A percentile compares a stretch with the other conserved stretches of the same genome.
phyloP scores from a whole-genome alignment of 257 asterid genomes.

The Solanum sejunctum region DNA sequence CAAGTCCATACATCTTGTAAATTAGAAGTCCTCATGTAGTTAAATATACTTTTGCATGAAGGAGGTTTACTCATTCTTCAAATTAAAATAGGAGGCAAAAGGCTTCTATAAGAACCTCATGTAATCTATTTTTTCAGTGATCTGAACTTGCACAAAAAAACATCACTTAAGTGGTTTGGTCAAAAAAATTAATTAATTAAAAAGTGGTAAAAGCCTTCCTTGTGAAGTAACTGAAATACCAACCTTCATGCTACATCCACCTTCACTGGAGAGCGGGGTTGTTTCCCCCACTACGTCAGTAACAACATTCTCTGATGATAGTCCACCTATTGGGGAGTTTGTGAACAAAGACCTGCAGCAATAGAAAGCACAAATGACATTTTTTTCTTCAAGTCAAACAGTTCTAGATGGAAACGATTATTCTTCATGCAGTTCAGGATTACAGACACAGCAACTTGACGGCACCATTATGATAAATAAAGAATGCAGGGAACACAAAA shows the following conservation, averaged over 20 bases:
- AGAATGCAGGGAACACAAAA: not conserved
- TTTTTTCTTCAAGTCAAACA: not conserved
- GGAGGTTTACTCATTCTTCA: not conserved
- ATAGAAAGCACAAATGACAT: constrained; percentile 11
- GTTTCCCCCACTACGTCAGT: constrained; percentile 39
- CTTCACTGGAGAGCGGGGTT: constrained; percentile 58
- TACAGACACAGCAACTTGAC: not conserved
- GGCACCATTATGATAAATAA: not conserved
- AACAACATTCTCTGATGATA: constrained; percentile 58
- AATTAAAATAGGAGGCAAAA: not conserved
- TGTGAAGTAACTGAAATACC: constrained; percentile 11
- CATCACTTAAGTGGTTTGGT: not conserved
- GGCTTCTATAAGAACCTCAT: not conserved
- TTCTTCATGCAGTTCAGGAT: not conserved
- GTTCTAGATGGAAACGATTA: not conserved
- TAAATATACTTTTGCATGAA: not conserved
- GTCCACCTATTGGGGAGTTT: constrained; percentile 47
- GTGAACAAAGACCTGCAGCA: constrained; percentile 48
- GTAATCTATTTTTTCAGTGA: not conserved
- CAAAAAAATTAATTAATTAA: not conserved
- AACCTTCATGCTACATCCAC: constrained; percentile 62
- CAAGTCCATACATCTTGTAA: not conserved
- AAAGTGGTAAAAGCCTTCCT: not conserved
- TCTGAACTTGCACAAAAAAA: not conserved
- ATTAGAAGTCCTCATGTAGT: not conserved